Conservation (phyloP, 163 green algal species). For the Coccomyxa subellipsoidea region DNA sequence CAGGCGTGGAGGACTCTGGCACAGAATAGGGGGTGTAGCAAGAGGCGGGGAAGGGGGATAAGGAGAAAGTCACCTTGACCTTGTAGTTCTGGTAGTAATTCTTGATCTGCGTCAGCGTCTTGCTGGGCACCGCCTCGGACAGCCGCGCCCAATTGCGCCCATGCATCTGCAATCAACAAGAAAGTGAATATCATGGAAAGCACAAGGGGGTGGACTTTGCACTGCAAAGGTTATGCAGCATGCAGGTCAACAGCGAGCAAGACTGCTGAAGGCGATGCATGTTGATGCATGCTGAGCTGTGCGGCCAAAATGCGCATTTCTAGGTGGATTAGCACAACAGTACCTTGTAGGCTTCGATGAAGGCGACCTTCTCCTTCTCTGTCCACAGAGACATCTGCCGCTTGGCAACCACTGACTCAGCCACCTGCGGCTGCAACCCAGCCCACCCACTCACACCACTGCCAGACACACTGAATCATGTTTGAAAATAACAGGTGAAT, state of each 20-base stretch:
- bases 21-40: background rate
- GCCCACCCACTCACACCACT: too few species aligned
- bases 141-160: slow-evolving; percentile 46
- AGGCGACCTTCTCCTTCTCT: slow-evolving; percentile 7
- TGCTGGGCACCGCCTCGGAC: slow-evolving; percentile 37
- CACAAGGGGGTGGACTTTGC: background rate
- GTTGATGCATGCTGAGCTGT: too few species aligned
- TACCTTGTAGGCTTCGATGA: slow-evolving; percentile 12
- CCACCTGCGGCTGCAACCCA: background rate
- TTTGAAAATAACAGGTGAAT: too few species aligned
- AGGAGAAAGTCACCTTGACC: slow-evolving; percentile 15
- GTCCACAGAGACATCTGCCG: slow-evolving; percentile 8
- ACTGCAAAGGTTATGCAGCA: too few species aligned
- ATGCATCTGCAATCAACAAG: slow-evolving; percentile 13
- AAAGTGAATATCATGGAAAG: background rate
- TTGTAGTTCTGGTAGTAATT: slow-evolving; percentile 65
- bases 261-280: too few species aligned
- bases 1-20: background rate
- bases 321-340: too few species aligned
- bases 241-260: too few species aligned
- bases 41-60: background rate
- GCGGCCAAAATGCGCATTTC: too few species aligned
- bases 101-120: slow-evolving; percentile 50
- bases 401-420: background rate
- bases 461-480: too few species aligned